Evolutionary conservation across 2,329 filamentous ascomycete genomes (phyloP).

Genomic region (Neurospora sp.): DNA sequence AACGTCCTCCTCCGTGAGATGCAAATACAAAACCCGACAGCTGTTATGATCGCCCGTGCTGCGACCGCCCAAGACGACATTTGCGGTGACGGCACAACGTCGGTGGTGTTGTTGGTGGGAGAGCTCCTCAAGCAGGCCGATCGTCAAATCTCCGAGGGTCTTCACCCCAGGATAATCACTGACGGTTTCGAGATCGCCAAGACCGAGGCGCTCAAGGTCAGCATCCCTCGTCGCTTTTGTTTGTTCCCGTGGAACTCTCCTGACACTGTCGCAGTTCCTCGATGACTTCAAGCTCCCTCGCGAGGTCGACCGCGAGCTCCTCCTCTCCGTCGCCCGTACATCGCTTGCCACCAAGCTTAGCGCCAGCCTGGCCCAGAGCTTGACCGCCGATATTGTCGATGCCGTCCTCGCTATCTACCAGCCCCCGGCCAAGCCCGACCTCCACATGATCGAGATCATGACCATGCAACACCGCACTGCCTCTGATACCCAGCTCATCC

Average conservation of each 20-base stretch:
- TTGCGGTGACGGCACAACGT: conserved; percentile 94
- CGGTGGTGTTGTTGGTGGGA: conserved; percentile 87
- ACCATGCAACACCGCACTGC: conserved; percentile 98
- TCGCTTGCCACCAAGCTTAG: conserved; percentile 95
- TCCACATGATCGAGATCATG: conserved; percentile 99
- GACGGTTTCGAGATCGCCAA: conserved; percentile 98
- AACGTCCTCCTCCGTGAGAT: conserved; percentile 72
- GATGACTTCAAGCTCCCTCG: conserved; percentile 85
- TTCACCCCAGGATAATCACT: conserved; percentile 92
- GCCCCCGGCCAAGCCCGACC: conserved; percentile 79
- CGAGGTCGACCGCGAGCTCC: conserved; percentile 85
- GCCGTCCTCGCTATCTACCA: conserved; percentile 92
- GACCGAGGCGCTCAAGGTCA: conserved; percentile 76
- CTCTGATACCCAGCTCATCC: conserved; percentile 91
- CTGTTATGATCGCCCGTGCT: conserved; percentile 72
- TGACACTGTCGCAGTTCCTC: conserved; percentile 56
- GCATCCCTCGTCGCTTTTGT: conserved; percentile 7
- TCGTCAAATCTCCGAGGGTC: conserved; percentile 89
- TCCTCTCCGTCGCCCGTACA: conserved; percentile 86
- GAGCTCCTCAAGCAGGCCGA: conserved; percentile 97
- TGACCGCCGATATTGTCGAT: conserved; percentile 93
- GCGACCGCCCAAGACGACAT: conserved; percentile 98
- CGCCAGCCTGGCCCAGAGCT: conserved; percentile 73
- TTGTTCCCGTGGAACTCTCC: background rate
- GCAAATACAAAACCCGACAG: conserved; percentile 98